Percentiles rank a stretch among this genome's conserved stretches.
phyloP scores from a whole-genome alignment of 2,329 filamentous ascomycete species.

The Cordyceps javanica region DNA sequence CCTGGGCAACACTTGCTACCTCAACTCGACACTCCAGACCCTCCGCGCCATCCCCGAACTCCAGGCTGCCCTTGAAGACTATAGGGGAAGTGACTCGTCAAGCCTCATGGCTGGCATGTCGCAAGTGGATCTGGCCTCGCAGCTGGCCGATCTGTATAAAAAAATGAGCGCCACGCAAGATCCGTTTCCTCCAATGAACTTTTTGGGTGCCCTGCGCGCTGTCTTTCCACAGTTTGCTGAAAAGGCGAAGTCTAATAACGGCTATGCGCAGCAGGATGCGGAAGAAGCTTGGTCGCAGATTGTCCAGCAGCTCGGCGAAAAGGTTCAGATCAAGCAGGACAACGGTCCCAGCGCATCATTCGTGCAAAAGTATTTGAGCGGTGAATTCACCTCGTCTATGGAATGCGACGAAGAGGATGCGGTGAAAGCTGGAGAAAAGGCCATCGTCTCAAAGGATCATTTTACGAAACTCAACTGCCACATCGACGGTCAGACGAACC shows the following conservation, averaged over 20 bases:
- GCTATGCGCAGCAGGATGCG: constrained; percentile 95
- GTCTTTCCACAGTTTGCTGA: constrained; percentile 92
- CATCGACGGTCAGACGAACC: constrained; percentile 81
- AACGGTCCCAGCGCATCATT: constrained; percentile 58
- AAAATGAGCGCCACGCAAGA: constrained; percentile 86
- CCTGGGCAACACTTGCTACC: constrained; percentile 95
- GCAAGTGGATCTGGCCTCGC: constrained; percentile 65
- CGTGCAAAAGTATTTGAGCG: constrained; percentile 85
- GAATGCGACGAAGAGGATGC: constrained; percentile 80
- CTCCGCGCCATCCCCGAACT: constrained; percentile 86
- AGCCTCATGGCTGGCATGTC: constrained; percentile 37
- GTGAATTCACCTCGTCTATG: constrained; percentile 70
- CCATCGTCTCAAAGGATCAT: constrained; percentile 59
- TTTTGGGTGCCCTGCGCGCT: constrained; percentile 71
- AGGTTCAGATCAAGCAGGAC: constrained; percentile 60
- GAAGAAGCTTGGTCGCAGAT: constrained; percentile 99
- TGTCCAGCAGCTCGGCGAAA: constrained; percentile 72
- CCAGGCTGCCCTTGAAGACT: constrained; percentile 67
- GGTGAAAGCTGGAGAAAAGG: constrained; percentile 65
- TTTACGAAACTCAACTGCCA: constrained; percentile 97
- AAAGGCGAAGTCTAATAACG: constrained; percentile 71
- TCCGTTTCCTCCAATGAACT: constrained; percentile 76
- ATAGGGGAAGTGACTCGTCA: constrained; percentile 26
- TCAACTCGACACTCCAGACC: constrained; percentile 95
- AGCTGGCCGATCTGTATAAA: constrained; percentile 78